These are phyloP conservation scores for Hypoxylon rubiginosum DNA, from an alignment of 2,329 filamentous ascomycete genomes.

Conservation along the genomic window DNA sequence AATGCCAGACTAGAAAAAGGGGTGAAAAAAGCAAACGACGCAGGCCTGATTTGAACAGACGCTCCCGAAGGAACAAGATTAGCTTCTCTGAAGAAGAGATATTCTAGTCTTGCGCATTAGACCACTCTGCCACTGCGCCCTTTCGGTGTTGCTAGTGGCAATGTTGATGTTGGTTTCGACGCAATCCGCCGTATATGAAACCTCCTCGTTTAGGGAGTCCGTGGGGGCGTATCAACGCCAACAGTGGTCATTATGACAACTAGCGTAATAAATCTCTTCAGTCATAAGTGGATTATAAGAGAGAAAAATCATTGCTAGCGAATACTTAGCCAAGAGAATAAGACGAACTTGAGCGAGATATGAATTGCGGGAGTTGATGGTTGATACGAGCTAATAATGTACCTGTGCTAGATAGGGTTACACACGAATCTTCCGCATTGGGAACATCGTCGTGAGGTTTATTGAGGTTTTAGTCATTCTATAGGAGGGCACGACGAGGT, in stretches of 20 bases:
- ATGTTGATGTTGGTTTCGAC: background rate
- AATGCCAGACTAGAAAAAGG: background rate
- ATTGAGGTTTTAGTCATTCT: background rate
- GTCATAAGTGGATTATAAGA: background rate
- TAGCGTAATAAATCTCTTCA: background rate
- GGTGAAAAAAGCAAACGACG: conserved; percentile 19
- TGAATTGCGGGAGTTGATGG: background rate
- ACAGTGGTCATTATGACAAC: background rate
- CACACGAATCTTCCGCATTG: background rate
- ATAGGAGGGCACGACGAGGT: background rate
- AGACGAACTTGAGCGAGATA: conserved; percentile 12
- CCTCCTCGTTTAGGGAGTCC: background rate
- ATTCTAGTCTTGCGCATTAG: too few species aligned
- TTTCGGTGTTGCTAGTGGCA: background rate
- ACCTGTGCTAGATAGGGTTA: too few species aligned
- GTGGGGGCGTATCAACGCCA: background rate
- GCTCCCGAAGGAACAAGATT: too few species aligned
- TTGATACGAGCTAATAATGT: background rate
- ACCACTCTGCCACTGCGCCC: too few species aligned
- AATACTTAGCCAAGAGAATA: conserved; percentile 6
- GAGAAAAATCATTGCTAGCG: background rate
- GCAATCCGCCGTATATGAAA: background rate
- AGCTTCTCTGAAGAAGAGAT: too few species aligned
- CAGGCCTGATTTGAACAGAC: conserved; percentile 43
- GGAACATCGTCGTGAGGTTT: background rate